phyloP scores from a whole-genome alignment of 176 grass and related monocot species.

The Avena insularis region DNA sequence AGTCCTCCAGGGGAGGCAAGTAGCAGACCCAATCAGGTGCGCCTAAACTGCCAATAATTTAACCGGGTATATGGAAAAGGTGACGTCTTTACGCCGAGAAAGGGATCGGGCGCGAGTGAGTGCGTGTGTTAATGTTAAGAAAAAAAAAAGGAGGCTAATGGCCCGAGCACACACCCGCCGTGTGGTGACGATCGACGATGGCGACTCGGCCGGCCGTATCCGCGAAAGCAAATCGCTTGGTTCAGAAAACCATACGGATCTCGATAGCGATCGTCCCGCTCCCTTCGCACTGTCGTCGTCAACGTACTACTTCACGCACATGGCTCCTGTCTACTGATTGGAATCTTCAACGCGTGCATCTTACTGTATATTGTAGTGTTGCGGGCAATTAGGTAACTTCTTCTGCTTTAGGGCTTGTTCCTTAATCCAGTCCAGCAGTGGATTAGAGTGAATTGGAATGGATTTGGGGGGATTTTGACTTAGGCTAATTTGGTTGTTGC shows the following conservation, averaged over 20 bases:
- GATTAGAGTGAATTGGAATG: too few relatives aligned
- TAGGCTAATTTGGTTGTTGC: too few relatives aligned
- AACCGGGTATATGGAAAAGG: background rate
- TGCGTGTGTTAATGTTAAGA: background rate
- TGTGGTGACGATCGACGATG: background rate
- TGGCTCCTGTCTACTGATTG: too few relatives aligned
- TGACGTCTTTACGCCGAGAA: background rate
- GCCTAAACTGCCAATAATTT: conserved; percentile 9
- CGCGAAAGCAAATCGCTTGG: background rate
- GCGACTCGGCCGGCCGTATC: background rate
- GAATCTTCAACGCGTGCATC: too few relatives aligned
- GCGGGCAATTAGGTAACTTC: too few relatives aligned
- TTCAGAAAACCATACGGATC: background rate
- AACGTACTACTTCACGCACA: background rate
- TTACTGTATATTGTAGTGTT: too few relatives aligned
- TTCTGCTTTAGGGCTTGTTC: too few relatives aligned
- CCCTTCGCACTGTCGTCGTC: background rate
- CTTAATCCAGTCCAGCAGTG: too few relatives aligned
- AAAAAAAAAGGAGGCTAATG: background rate
- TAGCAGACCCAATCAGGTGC: background rate
- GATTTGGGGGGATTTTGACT: too few relatives aligned
- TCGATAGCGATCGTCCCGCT: background rate
- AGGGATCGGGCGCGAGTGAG: background rate
- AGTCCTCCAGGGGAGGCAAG: background rate
- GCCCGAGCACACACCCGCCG: background rate